These are phyloP conservation scores for Phytophthora idaei DNA, from an alignment of 352 stramenopile genomes.

Conservation along the genomic window DNA sequence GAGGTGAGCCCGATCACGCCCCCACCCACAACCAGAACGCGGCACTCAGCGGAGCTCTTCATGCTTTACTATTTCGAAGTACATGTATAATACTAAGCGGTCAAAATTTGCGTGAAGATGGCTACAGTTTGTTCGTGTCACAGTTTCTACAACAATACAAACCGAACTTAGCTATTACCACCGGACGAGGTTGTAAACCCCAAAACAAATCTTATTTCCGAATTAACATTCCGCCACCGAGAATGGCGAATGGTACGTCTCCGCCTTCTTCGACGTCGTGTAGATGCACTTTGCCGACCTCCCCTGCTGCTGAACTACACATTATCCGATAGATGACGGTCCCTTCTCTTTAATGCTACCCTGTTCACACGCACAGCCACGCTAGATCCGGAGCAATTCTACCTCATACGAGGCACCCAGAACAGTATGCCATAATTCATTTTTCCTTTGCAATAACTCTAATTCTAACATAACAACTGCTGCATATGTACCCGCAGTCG, in stretches of 20 bases:
- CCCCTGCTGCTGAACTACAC: neutral
- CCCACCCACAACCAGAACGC: slow-evolving; percentile 62
- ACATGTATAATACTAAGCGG: no score
- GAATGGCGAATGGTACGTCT: slow-evolving; percentile 29
- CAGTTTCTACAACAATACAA: neutral
- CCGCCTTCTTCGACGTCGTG: neutral
- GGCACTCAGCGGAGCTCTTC: slow-evolving; percentile 17
- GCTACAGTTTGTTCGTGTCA: neutral
- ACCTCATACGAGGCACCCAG: slow-evolving; percentile 58
- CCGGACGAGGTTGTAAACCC: neutral
- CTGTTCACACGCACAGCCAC: slow-evolving; percentile 20
- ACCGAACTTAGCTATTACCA: neutral
- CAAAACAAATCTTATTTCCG: neutral
- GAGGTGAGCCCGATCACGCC: slow-evolving; percentile 76
- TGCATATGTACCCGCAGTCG: slow-evolving; percentile 38
- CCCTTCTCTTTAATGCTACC: slow-evolving; percentile 9
- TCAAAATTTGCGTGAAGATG: neutral
- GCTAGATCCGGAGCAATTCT: slow-evolving; percentile 53
- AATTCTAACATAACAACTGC: slow-evolving; percentile 8
- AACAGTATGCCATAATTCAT: slow-evolving; percentile 49
- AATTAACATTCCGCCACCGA: neutral
- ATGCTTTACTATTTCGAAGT: neutral
- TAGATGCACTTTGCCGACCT: neutral
- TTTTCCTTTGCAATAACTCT: slow-evolving; percentile 3
- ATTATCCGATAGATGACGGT: slow-evolving; percentile 1